phyloP scores from a whole-genome alignment of 2,329 filamentous ascomycete species.

The Fusarium sp. region DNA sequence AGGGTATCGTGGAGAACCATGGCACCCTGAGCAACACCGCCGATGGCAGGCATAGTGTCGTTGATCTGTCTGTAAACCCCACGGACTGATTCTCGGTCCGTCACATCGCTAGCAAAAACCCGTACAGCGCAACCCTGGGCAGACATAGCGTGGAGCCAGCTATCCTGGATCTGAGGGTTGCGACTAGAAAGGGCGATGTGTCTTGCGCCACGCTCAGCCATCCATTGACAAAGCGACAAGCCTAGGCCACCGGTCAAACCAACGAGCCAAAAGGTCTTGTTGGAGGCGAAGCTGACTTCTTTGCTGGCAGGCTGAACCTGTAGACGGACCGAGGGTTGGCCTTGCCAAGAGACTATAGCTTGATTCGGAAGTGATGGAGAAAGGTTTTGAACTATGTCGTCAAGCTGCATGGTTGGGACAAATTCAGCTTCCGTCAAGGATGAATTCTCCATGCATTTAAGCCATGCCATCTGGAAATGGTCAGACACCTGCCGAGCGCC shows the following conservation, averaged over 20 bases:
- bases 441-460: too few species aligned
- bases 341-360: background rate
- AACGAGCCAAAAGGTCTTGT: constrained; percentile 2
- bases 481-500: too few species aligned
- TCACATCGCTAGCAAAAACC: background rate
- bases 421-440: too few species aligned
- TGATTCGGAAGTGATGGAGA: background rate
- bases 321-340: background rate
- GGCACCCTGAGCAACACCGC: background rate
- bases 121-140: background rate
- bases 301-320: background rate
- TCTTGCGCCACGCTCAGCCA: background rate
- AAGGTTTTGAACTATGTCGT: too few species aligned
- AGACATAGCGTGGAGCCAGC: too few species aligned
- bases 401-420: too few species aligned
- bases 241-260: background rate
- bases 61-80: background rate
- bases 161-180: background rate
- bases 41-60: background rate
- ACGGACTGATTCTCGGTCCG: background rate
- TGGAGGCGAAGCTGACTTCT: background rate
- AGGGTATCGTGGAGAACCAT: background rate
- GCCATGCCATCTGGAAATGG: too few species aligned
- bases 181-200: background rate
- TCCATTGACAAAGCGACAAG: background rate